Evolutionary conservation across 1,139 yeast species (phyloP).

Genomic region (Kodamaea anthophila): DNA sequence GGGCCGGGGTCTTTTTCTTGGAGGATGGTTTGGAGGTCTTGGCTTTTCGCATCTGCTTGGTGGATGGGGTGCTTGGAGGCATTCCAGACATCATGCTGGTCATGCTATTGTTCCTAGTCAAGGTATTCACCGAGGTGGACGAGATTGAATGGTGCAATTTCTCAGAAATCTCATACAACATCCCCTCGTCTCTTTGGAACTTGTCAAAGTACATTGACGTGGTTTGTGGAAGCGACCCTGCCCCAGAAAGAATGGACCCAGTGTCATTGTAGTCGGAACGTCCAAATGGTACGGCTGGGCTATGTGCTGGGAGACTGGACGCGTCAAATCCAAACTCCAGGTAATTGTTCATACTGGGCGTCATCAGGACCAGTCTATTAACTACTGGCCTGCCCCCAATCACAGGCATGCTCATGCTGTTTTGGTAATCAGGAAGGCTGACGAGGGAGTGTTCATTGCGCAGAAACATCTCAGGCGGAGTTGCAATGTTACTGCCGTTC

Average conservation of each 20-base stretch:
- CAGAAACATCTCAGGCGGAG: constrained; percentile 13
- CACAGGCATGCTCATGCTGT: constrained; percentile 6
- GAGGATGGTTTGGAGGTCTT: constrained; percentile 9
- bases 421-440: constrained; percentile 19
- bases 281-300: constrained; percentile 4
- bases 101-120: constrained; percentile 7
- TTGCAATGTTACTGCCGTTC: constrained; percentile 9
- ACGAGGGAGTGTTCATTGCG: constrained; percentile 20
- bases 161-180: constrained; percentile 6
- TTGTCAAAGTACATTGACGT: constrained; percentile 5
- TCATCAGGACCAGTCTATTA: constrained; percentile 13
- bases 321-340: constrained; percentile 9
- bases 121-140: constrained; percentile 7
- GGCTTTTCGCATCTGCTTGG: constrained; percentile 10
- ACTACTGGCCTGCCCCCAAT: constrained; percentile 9
- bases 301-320: constrained; percentile 9
- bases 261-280: constrained; percentile 1
- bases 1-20: constrained; percentile 7
- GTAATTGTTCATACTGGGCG: constrained; percentile 9
- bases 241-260: constrained; percentile 1
- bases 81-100: constrained; percentile 1
- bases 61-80: constrained; percentile 2
- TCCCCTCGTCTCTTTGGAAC: constrained; percentile 6
- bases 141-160: constrained; percentile 11
- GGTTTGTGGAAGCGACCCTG: constrained; percentile 2